Evolutionary conservation across 768 basidiomycete species (phyloP).

Genomic region (Hygrophorus russula): DNA sequence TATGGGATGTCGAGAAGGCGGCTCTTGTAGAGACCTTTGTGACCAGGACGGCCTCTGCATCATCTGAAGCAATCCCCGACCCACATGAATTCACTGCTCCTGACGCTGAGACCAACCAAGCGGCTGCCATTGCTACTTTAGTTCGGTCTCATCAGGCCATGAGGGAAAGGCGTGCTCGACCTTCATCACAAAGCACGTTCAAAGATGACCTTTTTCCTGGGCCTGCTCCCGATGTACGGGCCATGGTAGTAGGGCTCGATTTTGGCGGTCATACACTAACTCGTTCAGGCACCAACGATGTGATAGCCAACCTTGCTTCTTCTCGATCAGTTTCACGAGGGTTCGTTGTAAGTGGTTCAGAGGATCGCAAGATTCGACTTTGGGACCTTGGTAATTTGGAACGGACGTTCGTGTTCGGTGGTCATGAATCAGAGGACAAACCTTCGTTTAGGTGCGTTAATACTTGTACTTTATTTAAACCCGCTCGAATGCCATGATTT

Average conservation of each 20-base stretch:
- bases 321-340: constrained; percentile 39
- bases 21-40: constrained; percentile 71
- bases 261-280: constrained; percentile 59
- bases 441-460: constrained; percentile 63
- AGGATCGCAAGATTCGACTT: constrained; percentile 76
- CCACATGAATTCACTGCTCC: constrained; percentile 38
- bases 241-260: constrained; percentile 61
- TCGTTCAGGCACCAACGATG: constrained; percentile 39
- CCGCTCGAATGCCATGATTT: not conserved
- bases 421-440: constrained; percentile 67
- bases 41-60: constrained; percentile 34
- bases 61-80: constrained; percentile 40
- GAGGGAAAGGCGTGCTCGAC: constrained; percentile 16
- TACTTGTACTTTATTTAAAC: not conserved
- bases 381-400: constrained; percentile 78
- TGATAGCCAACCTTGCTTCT: constrained; percentile 26
- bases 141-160: constrained; percentile 54
- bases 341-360: constrained; percentile 81
- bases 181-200: constrained; percentile 21
- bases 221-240: constrained; percentile 58
- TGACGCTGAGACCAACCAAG: constrained; percentile 52
- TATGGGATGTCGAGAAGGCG: constrained; percentile 87
- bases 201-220: constrained; percentile 26
- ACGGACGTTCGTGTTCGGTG: constrained; percentile 70
- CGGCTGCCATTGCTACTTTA: constrained; percentile 68